Conservation (phyloP, 768 basidiomycete species). For the Suillus subalutaceus region DNA sequence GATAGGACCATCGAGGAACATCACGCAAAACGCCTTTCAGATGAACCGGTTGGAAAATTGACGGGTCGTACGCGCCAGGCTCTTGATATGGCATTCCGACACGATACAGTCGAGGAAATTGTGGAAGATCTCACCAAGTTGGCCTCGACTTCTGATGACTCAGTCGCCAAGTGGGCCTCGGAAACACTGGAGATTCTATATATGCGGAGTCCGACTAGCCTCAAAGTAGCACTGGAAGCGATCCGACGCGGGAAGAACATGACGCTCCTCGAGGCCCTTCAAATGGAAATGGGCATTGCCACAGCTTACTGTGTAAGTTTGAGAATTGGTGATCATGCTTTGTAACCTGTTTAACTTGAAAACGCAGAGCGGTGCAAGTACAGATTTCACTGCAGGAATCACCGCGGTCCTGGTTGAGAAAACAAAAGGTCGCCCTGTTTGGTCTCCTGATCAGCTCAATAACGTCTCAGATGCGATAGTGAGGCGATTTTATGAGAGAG, state of each 20-base stretch:
- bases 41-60: constrained; percentile 55
- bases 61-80: constrained; percentile 70
- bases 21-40: constrained; percentile 56
- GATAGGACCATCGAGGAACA: constrained; percentile 73
- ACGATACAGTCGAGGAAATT: constrained; percentile 73
- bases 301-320: constrained; percentile 85
- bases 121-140: constrained; percentile 52
- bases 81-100: constrained; percentile 78
- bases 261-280: constrained; percentile 65
- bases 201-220: constrained; percentile 85
- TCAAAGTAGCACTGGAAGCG: constrained; percentile 86
- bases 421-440: constrained; percentile 56
- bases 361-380: constrained; percentile 67
- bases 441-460: constrained; percentile 67
- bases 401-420: constrained; percentile 64
- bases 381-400: constrained; percentile 86
- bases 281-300: constrained; percentile 88
- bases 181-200: constrained; percentile 65
- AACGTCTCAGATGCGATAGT: constrained; percentile 65
- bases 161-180: constrained; percentile 73
- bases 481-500: constrained; percentile 65
- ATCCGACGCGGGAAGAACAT: constrained; percentile 70
- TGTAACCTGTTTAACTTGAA: constrained; percentile 15
- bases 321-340: constrained; percentile 12
- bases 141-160: constrained; percentile 41